Base-by-base conservation (phyloP, 2,329 filamentous ascomycete species). In the Trichoderma afroharzianum region DNA sequence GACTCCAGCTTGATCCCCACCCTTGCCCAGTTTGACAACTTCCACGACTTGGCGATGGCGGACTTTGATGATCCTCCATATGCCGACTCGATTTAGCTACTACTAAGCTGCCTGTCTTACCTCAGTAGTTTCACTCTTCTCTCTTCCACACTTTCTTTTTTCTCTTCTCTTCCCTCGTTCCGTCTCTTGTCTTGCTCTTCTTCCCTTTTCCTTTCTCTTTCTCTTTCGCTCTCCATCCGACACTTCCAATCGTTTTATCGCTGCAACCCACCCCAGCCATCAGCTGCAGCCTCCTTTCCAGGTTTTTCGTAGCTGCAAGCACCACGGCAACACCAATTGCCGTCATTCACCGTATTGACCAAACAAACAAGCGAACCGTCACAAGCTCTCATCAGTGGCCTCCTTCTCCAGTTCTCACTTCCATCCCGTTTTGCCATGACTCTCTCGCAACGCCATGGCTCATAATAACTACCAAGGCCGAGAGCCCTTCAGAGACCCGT, bases 391-490 rank as follows among this genome's bases (percentile, higher is more conserved):
- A 8, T 30, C 28, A 36, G 55, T 61, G 6, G 30, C 36, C 6
- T 59, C 36, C 5, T 47, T 26, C 11, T 32, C 24, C 55, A 47
- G n/a, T 24, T 24, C n/a, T 32, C 55, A 21, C 28, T 43, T 18
- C 3, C 8, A 14, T 3, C 57, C 57, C 21, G 18, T 72, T 71
- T 71, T 72, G 80, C 79, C 76, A 70, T 80, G 78, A 68, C 71
- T 61, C 72, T 68, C 57, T 36, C 57, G 64, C 70, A 43, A 61
- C 71, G 73, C 62, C 39, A 81, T 81, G 80, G 75, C 76, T 70
- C 73, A 79, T 76, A 72, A 74, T 77, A 74, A 79, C 78, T 58
- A 78, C 68, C 72, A 75, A 71, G 76, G 76, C 75, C 75, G 76
- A 71, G 75, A 81, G 73, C 76, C 77, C 72, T 77, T 74, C 72